Evolutionary conservation across 2,329 filamentous ascomycete species (phyloP).

Genomic region (Fusarium verrucosum): DNA sequence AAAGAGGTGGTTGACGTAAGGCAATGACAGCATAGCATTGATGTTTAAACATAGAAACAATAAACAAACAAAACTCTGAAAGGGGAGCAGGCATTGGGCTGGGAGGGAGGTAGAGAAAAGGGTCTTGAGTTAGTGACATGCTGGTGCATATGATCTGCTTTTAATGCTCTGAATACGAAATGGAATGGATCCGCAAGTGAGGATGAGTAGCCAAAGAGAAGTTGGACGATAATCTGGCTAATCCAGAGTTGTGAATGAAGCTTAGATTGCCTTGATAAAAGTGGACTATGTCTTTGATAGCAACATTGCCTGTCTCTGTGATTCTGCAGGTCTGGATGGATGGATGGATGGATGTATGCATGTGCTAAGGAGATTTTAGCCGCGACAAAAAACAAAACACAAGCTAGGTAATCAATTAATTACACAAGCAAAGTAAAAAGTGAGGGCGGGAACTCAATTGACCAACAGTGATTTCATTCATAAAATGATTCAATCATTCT

Average conservation of each 20-base stretch:
- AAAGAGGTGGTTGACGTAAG: background rate
- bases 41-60: constrained; percentile 8
- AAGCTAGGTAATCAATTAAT: too few relatives aligned
- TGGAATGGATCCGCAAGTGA: background rate
- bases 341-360: constrained; percentile 9
- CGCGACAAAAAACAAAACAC: background rate
- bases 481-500: background rate
- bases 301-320: too few relatives aligned
- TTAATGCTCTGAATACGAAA: constrained; percentile 23
- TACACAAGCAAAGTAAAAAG: too few relatives aligned
- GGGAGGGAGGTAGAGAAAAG: background rate
- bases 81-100: background rate
- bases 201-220: too few relatives aligned
- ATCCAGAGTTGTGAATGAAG: too few relatives aligned
- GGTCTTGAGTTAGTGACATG: constrained; percentile 12
- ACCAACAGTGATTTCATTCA: background rate
- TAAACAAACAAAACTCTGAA: background rate
- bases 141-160: constrained; percentile 28
- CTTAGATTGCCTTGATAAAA: too few relatives aligned
- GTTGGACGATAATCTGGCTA: too few relatives aligned
- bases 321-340: too few relatives aligned
- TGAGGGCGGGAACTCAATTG: background rate
- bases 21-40: background rate
- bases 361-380: background rate
- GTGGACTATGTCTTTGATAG: too few relatives aligned